Base-by-base conservation (phyloP, 139 green algal species). In the Dunaliella sp. region DNA sequence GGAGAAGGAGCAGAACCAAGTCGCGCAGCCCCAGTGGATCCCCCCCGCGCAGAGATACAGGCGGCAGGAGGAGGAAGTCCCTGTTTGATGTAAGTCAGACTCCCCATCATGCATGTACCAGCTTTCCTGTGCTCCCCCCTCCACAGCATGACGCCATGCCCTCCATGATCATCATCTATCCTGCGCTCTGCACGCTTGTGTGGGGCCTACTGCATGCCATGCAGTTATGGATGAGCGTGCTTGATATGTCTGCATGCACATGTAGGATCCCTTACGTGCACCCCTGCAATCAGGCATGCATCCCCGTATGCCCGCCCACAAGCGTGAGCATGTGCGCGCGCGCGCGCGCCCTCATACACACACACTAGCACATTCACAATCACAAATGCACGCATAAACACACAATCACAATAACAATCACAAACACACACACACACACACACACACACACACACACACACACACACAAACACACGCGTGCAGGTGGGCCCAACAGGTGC, bases 11-110 rank as follows among this genome's bases (percentile, higher is more conserved):
- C 21, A 24, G 38, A 24, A n/a, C 31, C 78, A 2, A 35, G 3
- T 48, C n/a, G 2, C 77, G n/a, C 16, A 57, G 31, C 3, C 34
- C 35, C 35, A 72, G 35, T 1, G 35, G 78, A 72, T 83, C 78
- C 2, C 78, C 32, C 78, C n/a, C 36, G 34, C 78, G 78, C 35
- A 32, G 28, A 35, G 36, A 59, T 3, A 83, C 22, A 37, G 78
- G 36, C 2, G 1, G 32, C 3, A 65, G 36, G 78, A 37, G 36
- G 2, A 83, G 78, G 78, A 83, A 83, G 35, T 58, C 78, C 31
- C 78, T 83, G 78, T 83, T 83, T 35, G 78, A 83, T 83, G 78
- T 83, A 3, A 36, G 78, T 21, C 73, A 36, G 73, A 16, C 22
- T 22, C 73, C n/a, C 28, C 73, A 22, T 22, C 73, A 36, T 22